phyloP scores from a whole-genome alignment of 108 stramenopile genomes.

The Cyclostephanos invisitatus region DNA sequence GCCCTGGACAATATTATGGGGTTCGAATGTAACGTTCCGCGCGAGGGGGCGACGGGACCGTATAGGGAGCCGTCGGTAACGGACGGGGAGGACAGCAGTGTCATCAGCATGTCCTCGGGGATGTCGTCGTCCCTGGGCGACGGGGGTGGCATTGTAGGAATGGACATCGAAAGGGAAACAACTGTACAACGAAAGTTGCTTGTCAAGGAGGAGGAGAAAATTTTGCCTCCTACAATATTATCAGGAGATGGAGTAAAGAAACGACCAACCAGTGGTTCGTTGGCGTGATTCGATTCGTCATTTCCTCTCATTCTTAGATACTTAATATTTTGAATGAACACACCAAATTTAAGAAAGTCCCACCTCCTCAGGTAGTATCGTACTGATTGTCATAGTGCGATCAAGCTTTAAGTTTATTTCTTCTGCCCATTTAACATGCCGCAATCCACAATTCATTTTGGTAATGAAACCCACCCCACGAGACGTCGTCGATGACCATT shows the following conservation, averaged over 20 bases:
- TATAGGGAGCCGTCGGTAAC: constrained; percentile 54
- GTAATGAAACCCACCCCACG: too few relatives aligned
- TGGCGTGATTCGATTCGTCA: too few relatives aligned
- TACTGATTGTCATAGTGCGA: too few relatives aligned
- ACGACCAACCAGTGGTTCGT: neutral
- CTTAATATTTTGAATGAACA: too few relatives aligned
- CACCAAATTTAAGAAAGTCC: too few relatives aligned
- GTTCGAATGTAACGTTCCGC: constrained; percentile 38
- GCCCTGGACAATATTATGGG: constrained; percentile 79
- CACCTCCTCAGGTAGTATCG: too few relatives aligned
- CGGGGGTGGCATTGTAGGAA: neutral
- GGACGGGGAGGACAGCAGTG: constrained; percentile 7
- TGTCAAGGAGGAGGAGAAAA: neutral
- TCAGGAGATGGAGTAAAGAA: neutral
- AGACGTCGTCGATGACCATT: too few relatives aligned
- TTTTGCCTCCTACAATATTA: neutral
- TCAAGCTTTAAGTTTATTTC: too few relatives aligned
- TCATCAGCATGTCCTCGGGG: neutral
- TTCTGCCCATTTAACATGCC: too few relatives aligned
- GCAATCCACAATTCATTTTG: too few relatives aligned
- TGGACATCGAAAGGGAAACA: neutral
- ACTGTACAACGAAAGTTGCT: neutral
- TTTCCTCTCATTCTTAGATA: too few relatives aligned
- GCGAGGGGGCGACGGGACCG: constrained; percentile 47
- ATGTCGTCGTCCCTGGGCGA: neutral